phyloP scores from a whole-genome alignment of 2,329 filamentous ascomycete genomes.

The Pezicula radicicola region DNA sequence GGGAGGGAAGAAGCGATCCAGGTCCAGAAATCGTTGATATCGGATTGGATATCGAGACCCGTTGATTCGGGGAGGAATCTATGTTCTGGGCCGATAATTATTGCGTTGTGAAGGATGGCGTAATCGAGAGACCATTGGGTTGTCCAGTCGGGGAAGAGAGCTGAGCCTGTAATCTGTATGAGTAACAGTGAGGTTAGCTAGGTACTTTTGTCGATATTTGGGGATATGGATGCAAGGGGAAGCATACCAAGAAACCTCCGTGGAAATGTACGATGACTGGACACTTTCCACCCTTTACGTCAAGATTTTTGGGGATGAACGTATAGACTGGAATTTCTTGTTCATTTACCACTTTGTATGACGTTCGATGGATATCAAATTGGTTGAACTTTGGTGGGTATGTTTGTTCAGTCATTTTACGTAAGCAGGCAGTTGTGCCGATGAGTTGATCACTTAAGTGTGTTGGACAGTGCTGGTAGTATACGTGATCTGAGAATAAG shows the following conservation, averaged over 20 bases:
- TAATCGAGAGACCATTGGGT: constrained; percentile 35
- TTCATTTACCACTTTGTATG: constrained; percentile 15
- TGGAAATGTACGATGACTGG: constrained; percentile 14
- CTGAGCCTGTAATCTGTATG: constrained; percentile 4
- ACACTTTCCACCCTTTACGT: constrained; percentile 1
- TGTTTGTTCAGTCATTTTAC: too few relatives aligned
- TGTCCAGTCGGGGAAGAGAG: constrained; percentile 22
- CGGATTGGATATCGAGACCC: constrained; percentile 42
- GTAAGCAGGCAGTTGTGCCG: too few relatives aligned
- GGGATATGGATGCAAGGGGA: neutral
- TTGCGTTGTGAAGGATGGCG: constrained; percentile 33
- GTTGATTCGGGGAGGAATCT: constrained; percentile 47
- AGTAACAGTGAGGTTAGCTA: neutral
- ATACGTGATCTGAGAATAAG: too few relatives aligned
- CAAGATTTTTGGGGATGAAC: constrained; percentile 8
- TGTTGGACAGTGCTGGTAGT: too few relatives aligned
- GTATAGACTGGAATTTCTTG: constrained; percentile 11
- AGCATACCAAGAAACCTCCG: constrained; percentile 12
- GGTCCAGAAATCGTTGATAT: constrained; percentile 44
- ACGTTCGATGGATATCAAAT: constrained; percentile 8
- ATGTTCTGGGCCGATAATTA: constrained; percentile 46
- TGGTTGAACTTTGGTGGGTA: neutral
- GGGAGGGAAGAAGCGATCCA: constrained; percentile 32
- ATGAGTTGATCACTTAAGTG: too few relatives aligned
- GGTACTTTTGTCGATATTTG: neutral